Evolutionary conservation across 768 basidiomycete species (phyloP), one percentile per base, ranked within the genome.

Genomic region (Asterophora lycoperdoides): DNA sequence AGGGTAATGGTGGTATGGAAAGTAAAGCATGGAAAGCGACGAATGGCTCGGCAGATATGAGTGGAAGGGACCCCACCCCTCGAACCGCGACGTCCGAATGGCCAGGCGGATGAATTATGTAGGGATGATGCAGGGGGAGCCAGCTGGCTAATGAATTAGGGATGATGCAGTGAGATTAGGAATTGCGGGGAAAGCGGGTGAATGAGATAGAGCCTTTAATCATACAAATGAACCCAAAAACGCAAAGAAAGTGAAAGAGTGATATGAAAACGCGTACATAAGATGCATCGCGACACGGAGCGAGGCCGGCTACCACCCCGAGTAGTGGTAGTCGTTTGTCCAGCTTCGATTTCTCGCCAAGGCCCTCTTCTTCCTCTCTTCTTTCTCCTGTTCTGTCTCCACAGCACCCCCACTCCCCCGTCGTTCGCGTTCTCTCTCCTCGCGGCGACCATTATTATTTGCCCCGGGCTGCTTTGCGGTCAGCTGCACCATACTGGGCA

Each of bases 331-430:
- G 52, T 86, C 81, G 50, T 84, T 76, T 11, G 57, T 55, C 81
- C 79, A 85, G 60, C 81, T 86, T 44, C 77, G 73, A 61, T 83
- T 85, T 55, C 82, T 68, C 44, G 79, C 75, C 62, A 84, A 60
- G 9, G 76, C 76, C 28, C 65, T 68, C 63, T 64, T 66, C 55
- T 56, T 70, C 54, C 64, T 69, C 59, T 72, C 73, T 33, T 74
- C 72, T 51, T 57, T 66, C 52, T 71, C 71, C 45, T 66, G 61
- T n/a, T 59, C 60, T 41, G 56, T 57, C 36, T 60, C 55, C 23
- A 59, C 47, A 15, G 13, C 40, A 2, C 54, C 55, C 3, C 49
- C 54, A 49, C 53, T 61, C 39, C 46, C 55, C 51, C 51, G 38
- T 40, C 56, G 44, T 40, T 53, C 55, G 44, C 52, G 44, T 9